These are phyloP conservation scores for Rubia yunnanensis DNA, from an alignment of 257 asterid genomes.

Conservation along the genomic window DNA sequence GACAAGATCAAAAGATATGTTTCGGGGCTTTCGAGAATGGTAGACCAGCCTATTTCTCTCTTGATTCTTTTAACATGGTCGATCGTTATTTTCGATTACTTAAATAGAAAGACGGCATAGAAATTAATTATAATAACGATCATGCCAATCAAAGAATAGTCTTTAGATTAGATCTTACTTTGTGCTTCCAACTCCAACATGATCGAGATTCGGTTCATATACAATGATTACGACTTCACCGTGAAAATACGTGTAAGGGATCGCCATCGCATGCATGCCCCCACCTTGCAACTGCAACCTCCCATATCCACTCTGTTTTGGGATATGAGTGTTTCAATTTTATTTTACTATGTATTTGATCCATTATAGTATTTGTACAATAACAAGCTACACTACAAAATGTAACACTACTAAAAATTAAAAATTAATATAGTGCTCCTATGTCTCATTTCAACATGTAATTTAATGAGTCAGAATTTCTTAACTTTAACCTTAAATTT, in stretches of 20 bases:
- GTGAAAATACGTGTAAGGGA: slow-evolving; percentile 42
- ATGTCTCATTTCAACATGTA: no score
- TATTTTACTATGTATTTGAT: no score
- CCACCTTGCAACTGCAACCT: no score
- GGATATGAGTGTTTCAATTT: no score
- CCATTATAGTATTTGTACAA: no score
- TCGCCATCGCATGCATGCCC: slow-evolving; percentile 5
- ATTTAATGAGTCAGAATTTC: no score
- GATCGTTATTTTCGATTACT: not conserved
- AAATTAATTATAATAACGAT: slow-evolving; percentile 21
- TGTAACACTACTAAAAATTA: no score
- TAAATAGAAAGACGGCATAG: not conserved
- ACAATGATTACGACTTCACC: slow-evolving; percentile 42
- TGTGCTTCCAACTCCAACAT: slow-evolving; percentile 20
- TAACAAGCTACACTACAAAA: no score
- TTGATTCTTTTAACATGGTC: not conserved
- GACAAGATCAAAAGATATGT: not conserved
- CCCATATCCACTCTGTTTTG: no score
- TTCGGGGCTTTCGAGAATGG: not conserved
- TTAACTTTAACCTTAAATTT: no score
- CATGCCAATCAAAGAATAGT: slow-evolving; percentile 33
- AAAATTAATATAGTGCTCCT: no score
- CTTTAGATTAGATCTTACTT: slow-evolving; percentile 13
- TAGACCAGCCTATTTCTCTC: not conserved
- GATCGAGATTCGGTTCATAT: slow-evolving; percentile 18